Evolutionary conservation across 2,329 filamentous ascomycete genomes (phyloP), one percentile per base, ranked within the genome.

Genomic region (Aureobasidium vineae): DNA sequence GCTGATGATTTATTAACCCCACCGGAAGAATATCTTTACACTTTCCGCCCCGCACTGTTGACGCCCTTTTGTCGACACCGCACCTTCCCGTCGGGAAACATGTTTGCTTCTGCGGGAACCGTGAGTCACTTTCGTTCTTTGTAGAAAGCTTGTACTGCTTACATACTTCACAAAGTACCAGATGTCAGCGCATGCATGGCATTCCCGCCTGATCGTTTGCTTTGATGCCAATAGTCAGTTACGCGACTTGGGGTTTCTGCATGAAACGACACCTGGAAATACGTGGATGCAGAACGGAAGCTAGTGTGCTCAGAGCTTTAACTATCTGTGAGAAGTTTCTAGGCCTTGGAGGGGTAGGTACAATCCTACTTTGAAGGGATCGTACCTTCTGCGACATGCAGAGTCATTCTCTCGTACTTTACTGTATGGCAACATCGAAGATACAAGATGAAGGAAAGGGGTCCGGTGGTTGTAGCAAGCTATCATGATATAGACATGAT

Each of bases 21-120:
- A n/a, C 40, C 21, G 31, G 40, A 31, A 21, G 10, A 3, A 28
- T 15, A 13, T 57, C 26, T 40, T 41, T 40, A 33, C 4, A 43
- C 38, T 59, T 59, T 57, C 54, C 54, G 54, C 54, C 54, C 54
- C 54, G 26, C 54, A 11, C 7, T 33, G 33, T 15, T 16, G 15
- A 45, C 54, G 54, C 54, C 54, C 54, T 59, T 28, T 1, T 6
- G 4, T 28, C 21, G 54, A 59, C 23, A 23, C 23, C 26, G 54
- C 23, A 33, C 54, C 19, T 59, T 15, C 38, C 50, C 38, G 38
- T 45, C 54, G 33, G 54, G 40, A 23, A 43, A 59, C 31, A 19
- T 33, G 13, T 43, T 43, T 54, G 50, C n/a, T 54, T 54, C 11
- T 38, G 28, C 50, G 28, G 23, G 19, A 23, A 36, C 16, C 19